phyloP scores from a whole-genome alignment of 2,329 filamentous ascomycete species.

The Diaporthe nobilis region DNA sequence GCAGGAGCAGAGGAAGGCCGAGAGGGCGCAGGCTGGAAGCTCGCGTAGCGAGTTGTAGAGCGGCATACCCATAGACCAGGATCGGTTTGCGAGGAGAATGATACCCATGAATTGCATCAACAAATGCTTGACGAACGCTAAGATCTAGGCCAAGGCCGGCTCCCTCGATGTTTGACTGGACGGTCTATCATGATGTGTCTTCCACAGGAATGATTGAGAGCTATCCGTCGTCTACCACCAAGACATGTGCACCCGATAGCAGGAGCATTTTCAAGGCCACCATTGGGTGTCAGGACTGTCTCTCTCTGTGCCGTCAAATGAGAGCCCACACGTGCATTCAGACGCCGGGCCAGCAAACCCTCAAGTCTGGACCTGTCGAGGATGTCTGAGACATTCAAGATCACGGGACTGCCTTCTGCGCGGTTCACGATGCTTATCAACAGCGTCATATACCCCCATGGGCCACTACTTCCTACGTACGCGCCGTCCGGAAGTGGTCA shows the following conservation, averaged over 20 bases:
- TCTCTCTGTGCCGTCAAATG: background rate
- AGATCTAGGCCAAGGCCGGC: background rate
- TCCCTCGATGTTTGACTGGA: background rate
- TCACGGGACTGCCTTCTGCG: slow-evolving; percentile 1
- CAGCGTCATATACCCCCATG: background rate
- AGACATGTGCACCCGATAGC: background rate
- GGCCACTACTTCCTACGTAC: background rate
- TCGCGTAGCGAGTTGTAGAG: slow-evolving; percentile 35
- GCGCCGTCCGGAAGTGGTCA: slow-evolving; percentile 4
- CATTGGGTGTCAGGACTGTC: background rate
- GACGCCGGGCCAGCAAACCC: background rate
- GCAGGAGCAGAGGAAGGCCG: slow-evolving; percentile 46
- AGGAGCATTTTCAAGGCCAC: background rate
- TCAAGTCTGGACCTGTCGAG: background rate
- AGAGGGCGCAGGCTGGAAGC: slow-evolving; percentile 9
- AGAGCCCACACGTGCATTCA: background rate
- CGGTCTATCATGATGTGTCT: background rate
- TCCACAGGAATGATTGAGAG: background rate
- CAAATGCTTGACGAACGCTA: background rate
- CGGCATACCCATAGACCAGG: background rate
- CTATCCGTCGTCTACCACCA: background rate
- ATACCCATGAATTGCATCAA: slow-evolving; percentile 15
- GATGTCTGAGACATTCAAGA: background rate
- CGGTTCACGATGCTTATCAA: background rate
- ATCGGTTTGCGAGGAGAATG: background rate